phyloP scores from a whole-genome alignment of 2,329 filamentous ascomycete genomes.

The Pseudogymnoascus sp. region DNA sequence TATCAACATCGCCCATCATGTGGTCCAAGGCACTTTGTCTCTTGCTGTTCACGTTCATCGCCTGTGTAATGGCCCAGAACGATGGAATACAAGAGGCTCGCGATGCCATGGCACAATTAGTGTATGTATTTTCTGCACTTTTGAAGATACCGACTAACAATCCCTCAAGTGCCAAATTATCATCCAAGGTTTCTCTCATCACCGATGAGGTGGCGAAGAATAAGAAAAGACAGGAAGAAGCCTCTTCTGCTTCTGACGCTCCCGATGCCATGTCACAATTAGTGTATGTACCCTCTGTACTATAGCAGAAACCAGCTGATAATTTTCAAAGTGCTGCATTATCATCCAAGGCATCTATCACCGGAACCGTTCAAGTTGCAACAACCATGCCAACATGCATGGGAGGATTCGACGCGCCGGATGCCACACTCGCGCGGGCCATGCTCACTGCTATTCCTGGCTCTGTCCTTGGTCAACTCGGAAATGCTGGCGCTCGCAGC shows the following conservation, averaged over 20 bases:
- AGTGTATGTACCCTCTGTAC: not conserved
- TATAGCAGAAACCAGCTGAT: not conserved
- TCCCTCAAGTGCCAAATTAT: not conserved
- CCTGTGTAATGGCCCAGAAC: not conserved
- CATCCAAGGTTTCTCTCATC: not conserved
- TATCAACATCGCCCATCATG: conserved; percentile 5
- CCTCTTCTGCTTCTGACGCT: not conserved
- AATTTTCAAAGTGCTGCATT: not conserved
- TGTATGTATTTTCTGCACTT: not conserved
- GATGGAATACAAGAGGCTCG: not conserved
- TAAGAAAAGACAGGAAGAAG: not conserved
- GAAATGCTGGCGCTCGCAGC: not conserved
- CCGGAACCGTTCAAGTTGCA: not conserved
- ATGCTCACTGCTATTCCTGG: not conserved
- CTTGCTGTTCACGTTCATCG: not conserved
- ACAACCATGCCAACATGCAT: not conserved
- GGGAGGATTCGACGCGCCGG: not conserved
- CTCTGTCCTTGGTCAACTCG: not conserved
- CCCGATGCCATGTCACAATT: not conserved
- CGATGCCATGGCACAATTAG: not conserved
- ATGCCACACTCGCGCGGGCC: not conserved
- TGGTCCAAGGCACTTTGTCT: not conserved
- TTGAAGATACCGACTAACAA: not conserved
- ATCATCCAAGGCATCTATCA: not conserved
- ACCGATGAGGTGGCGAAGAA: not conserved